Base-by-base conservation (phyloP, 371 early-diverging fungal species). In the Cokeromyces recurvatus region DNA sequence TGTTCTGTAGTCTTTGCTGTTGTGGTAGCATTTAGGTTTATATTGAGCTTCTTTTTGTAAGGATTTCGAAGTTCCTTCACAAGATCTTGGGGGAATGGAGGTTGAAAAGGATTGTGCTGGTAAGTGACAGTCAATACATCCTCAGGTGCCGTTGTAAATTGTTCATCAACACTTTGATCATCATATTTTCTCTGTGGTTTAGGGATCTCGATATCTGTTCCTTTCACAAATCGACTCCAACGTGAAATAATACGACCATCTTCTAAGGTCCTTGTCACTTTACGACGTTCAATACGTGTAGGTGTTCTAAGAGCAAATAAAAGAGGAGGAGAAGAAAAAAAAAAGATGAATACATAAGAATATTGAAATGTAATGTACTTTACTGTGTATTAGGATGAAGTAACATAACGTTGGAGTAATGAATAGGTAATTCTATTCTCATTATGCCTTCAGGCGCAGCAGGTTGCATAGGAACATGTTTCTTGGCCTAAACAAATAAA, bases 301-400 rank as follows among this genome's bases (percentile, higher is more conserved):
- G 74, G 70, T 29, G 63, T 45, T 53, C 74, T 74, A 42, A 3
- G 15, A 32, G 4, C 19, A 19, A 23, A 16, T 17, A 50, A n/a
- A n/a, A n/a, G n/a, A n/a, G n/a, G n/a, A n/a, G n/a, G n/a, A n/a
- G n/a, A n/a, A n/a, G n/a, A n/a, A n/a, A n/a, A n/a, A 15, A 2
- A 29, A 22, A 17, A 29, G 11, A 29, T 46, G 22, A n/a, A n/a
- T n/a, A n/a, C n/a, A n/a, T n/a, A n/a, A n/a, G n/a, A n/a, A n/a
- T n/a, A 7, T 1, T 6, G 1, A 40, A 5, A 10, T 14, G 7
- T 35, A 40, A 4, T 40, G 3, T 40, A 10, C 8, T 62, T 39
- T 74, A 74, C 75, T 71, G 69, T 43, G 75, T 74, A 45, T 71
- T 67, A 29, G 75, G 75, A 38, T 74, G 69, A 35, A 71, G 55